Conservation (phyloP, 768 basidiomycete genomes). For the Boletus rubescentipes region DNA sequence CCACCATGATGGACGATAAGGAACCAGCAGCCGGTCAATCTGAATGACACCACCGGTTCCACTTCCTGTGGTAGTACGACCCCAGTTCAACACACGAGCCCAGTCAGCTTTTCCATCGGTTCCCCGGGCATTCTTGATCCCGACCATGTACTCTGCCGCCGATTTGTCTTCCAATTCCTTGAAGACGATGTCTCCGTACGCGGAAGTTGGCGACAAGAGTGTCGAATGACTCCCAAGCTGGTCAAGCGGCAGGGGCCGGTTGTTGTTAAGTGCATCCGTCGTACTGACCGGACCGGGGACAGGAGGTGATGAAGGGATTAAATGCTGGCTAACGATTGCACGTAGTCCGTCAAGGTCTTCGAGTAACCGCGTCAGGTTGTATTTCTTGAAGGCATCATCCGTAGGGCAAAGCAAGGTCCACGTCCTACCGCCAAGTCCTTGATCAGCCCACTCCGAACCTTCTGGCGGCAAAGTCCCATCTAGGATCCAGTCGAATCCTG, state of each 20-base stretch:
- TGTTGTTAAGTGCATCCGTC: conserved; percentile 52
- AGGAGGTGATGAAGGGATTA: conserved; percentile 47
- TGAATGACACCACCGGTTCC: conserved; percentile 86
- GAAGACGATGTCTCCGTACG: conserved; percentile 86
- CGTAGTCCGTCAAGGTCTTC: conserved; percentile 53
- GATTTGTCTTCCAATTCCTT: conserved; percentile 46
- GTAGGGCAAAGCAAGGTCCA: conserved; percentile 93
- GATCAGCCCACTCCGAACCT: conserved; percentile 62
- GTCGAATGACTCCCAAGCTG: conserved; percentile 76
- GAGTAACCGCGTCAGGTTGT: conserved; percentile 77
- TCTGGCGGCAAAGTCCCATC: conserved; percentile 81
- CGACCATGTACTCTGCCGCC: conserved; percentile 52
- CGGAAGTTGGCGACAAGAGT: conserved; percentile 60
- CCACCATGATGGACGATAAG: conserved; percentile 89
- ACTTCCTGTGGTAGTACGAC: conserved; percentile 68
- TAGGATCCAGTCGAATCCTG: conserved; percentile 88
- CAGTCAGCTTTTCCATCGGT: conserved; percentile 61
- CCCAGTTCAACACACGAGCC: conserved; percentile 69
- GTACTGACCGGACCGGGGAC: conserved; percentile 24
- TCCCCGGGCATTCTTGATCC: conserved; percentile 72
- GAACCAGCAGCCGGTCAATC: conserved; percentile 80
- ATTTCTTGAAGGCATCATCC: conserved; percentile 86
- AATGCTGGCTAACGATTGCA: conserved; percentile 71
- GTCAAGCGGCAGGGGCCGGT: conserved; percentile 68
- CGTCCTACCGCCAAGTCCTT: conserved; percentile 46